Evolutionary conservation across 108 stramenopile species (phyloP).

Genomic region (Asterionellopsis glacialis): DNA sequence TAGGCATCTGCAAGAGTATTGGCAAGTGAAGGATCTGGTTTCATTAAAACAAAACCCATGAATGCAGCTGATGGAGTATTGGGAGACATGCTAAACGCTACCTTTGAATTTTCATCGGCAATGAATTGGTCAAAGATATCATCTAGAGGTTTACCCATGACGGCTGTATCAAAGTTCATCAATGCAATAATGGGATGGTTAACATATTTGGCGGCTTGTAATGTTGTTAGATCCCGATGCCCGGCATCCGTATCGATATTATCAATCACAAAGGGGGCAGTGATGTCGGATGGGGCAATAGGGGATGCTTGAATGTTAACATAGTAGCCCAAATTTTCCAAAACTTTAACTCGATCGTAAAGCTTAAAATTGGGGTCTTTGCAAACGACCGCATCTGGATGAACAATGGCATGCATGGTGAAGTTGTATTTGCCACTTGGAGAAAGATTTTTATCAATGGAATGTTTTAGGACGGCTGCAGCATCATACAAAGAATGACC

Average conservation of each 20-base stretch:
- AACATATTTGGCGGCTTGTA: background rate
- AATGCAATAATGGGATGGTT: background rate
- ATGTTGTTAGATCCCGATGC: background rate
- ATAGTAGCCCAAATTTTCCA: constrained; percentile 5
- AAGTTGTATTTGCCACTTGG: constrained; percentile 1
- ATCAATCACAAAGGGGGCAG: background rate
- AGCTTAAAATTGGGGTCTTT: constrained; percentile 1
- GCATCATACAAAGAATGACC: constrained; percentile 11
- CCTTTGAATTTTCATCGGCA: background rate
- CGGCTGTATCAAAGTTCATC: background rate
- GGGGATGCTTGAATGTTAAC: constrained; percentile 4
- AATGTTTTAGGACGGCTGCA: constrained; percentile 1
- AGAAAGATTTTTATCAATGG: background rate
- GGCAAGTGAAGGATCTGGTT: background rate
- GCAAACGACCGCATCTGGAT: constrained; percentile 6
- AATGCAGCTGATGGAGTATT: no score
- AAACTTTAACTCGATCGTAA: constrained; percentile 8
- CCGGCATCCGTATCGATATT: constrained; percentile 7
- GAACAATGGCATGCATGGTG: constrained; percentile 8
- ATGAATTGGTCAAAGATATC: constrained; percentile 3
- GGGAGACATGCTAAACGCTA: background rate
- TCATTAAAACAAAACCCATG: background rate
- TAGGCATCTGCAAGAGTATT: background rate
- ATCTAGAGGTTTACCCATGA: background rate
- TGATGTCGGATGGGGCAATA: background rate